A percentile compares a stretch with the other conserved stretches of the same genome.
These are phyloP conservation scores for Cutaneotrichosporon spelunceum DNA, from an alignment of 1,284 basidiomycete genomes.

Conservation along the genomic window DNA sequence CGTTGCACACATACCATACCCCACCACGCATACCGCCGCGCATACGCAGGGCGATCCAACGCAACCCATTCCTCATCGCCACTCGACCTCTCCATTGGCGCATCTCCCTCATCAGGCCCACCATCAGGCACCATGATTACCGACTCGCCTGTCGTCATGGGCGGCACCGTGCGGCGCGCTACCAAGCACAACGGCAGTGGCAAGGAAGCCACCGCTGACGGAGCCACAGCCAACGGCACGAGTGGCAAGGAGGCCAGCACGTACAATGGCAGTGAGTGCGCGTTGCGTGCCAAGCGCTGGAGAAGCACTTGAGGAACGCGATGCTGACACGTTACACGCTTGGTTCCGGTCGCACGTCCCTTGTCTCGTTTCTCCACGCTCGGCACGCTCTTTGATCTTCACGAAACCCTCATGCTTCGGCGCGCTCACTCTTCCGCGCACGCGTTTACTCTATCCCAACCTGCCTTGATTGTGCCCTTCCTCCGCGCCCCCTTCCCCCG, in stretches of 20 bases:
- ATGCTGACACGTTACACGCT: neutral
- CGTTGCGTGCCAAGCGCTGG: too few species aligned
- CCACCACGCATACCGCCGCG: too few species aligned
- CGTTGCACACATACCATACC: too few species aligned
- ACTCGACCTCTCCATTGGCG: neutral
- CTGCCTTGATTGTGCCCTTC: neutral
- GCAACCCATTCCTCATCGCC: neutral
- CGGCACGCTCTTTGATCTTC: too few species aligned
- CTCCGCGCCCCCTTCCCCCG: neutral
- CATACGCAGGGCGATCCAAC: neutral
- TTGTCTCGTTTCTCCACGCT: neutral
- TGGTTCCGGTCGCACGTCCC: too few species aligned
- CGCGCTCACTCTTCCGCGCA: too few species aligned
- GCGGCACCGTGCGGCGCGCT: neutral
- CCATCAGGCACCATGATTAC: neutral
- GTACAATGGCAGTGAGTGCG: constrained; percentile 12
- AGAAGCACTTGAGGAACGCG: too few species aligned
- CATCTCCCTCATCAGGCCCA: too few species aligned
- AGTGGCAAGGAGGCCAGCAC: too few species aligned
- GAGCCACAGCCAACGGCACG: too few species aligned
- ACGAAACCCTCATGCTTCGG: too few species aligned
- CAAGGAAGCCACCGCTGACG: too few species aligned
- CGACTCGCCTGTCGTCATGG: neutral
- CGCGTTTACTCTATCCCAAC: neutral
- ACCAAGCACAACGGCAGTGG: neutral